These are phyloP conservation scores for Tricholoma flavovirens DNA, from an alignment of 768 basidiomycete species.

Conservation along the genomic window DNA sequence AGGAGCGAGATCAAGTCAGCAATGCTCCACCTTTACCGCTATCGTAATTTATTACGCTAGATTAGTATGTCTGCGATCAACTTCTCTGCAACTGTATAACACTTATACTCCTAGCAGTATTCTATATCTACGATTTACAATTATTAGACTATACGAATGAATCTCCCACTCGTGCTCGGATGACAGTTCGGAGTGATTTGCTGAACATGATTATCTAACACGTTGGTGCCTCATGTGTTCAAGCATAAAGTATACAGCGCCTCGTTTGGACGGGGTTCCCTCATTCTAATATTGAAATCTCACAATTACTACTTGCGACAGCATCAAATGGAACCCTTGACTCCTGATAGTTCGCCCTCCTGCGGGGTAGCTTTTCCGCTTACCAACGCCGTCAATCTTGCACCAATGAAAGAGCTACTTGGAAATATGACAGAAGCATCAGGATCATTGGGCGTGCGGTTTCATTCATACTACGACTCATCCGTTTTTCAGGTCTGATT, in stretches of 20 bases:
- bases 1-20: neutral
- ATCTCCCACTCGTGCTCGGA: neutral
- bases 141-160: constrained; percentile 1
- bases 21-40: neutral
- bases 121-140: neutral
- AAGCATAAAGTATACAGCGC: neutral
- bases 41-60: neutral
- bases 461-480: neutral
- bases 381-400: neutral
- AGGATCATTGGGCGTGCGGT: constrained; percentile 25
- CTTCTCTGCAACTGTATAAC: neutral
- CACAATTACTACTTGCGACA: neutral
- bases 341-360: constrained; percentile 12
- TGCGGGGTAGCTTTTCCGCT: neutral
- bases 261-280: constrained; percentile 2
- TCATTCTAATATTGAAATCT: neutral
- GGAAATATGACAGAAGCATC: constrained; percentile 19
- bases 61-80: neutral
- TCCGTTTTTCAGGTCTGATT: neutral
- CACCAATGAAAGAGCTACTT: neutral
- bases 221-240: constrained; percentile 16
- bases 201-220: constrained; percentile 12
- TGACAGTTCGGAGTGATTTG: neutral
- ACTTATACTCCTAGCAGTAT: neutral
- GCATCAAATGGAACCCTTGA: constrained; percentile 15